Percentiles rank a stretch among this genome's conserved stretches.
Conservation (phyloP, 371 early-diverging fungal species). For the Mucor racemosus region DNA sequence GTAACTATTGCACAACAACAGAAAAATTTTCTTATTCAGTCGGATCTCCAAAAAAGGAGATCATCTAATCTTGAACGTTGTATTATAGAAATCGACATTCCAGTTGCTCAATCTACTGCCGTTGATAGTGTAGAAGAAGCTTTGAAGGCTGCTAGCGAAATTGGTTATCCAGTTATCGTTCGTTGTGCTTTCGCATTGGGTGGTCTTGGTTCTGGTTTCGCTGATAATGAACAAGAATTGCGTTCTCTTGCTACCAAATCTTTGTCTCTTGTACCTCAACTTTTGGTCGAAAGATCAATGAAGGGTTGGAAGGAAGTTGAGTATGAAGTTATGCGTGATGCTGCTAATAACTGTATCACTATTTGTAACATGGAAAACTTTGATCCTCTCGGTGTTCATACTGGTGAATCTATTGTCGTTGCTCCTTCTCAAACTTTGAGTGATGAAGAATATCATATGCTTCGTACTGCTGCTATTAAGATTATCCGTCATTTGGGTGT, state of each 20-base stretch:
- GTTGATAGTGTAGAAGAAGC: conserved; percentile 84
- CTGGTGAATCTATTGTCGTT: conserved; percentile 96
- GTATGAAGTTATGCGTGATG: conserved; percentile 97
- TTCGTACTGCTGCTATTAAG: conserved; percentile 92
- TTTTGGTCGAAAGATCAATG: conserved; percentile 93
- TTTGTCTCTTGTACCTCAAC: conserved; percentile 82
- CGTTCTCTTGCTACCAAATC: conserved; percentile 77
- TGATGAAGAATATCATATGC: conserved; percentile 94
- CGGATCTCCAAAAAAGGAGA: conserved; percentile 19
- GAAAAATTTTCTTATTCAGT: conserved; percentile 5
- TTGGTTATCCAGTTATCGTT: conserved; percentile 92
- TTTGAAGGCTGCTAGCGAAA: conserved; percentile 78
- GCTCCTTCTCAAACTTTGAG: conserved; percentile 93
- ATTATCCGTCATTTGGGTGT: conserved; percentile 94
- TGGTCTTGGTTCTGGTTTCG: conserved; percentile 95
- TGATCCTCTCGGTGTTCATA: conserved; percentile 95
- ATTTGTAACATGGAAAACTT: conserved; percentile 99
- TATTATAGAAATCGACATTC: conserved; percentile 76
- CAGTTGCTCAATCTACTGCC: conserved; percentile 85
- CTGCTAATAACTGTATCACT: conserved; percentile 94
- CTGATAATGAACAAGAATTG: conserved; percentile 78
- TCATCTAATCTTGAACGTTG: conserved; percentile 23
- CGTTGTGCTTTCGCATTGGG: conserved; percentile 95
- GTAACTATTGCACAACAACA: conserved; percentile 34
- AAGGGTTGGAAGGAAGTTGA: conserved; percentile 98